Evolutionary conservation across 2,329 filamentous ascomycete species (phyloP).

Genomic region (Aureobasidium sp.): DNA sequence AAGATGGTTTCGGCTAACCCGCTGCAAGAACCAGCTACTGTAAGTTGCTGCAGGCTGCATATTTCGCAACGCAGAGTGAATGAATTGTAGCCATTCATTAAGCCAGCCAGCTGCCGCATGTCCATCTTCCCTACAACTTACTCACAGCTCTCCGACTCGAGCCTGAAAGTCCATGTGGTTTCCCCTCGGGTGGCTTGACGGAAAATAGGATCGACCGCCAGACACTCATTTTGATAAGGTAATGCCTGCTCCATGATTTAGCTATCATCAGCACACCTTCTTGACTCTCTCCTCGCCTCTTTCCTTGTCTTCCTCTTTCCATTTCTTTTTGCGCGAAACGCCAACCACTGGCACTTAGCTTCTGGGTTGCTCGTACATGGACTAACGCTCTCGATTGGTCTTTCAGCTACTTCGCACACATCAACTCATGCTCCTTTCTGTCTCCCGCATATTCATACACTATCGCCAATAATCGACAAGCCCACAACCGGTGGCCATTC

Average conservation of each 20-base stretch:
- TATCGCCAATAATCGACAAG: background rate
- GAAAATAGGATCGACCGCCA: constrained; percentile 7
- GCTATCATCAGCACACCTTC: background rate
- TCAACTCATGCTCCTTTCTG: background rate
- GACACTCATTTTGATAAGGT: background rate
- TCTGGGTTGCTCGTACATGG: background rate
- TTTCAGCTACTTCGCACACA: background rate
- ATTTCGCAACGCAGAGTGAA: background rate
- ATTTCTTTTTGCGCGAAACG: background rate
- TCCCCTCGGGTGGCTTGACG: constrained; percentile 5
- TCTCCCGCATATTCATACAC: background rate
- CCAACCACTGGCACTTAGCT: background rate
- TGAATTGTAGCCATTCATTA: background rate
- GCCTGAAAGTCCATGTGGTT: background rate
- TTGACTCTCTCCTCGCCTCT: background rate
- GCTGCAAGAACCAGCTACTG: too few relatives aligned
- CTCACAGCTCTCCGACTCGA: background rate
- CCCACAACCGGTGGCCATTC: background rate
- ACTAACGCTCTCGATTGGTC: background rate
- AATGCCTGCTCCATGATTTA: too few relatives aligned
- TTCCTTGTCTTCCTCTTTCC: background rate
- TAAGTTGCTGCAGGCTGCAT: too few relatives aligned
- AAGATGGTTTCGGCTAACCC: background rate
- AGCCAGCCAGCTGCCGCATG: background rate
- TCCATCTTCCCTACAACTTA: background rate